Evolutionary conservation across 495 filamentous ascomycete species (phyloP), one percentile per base, ranked within the genome.

Genomic region (Tetracladium setigerum): DNA sequence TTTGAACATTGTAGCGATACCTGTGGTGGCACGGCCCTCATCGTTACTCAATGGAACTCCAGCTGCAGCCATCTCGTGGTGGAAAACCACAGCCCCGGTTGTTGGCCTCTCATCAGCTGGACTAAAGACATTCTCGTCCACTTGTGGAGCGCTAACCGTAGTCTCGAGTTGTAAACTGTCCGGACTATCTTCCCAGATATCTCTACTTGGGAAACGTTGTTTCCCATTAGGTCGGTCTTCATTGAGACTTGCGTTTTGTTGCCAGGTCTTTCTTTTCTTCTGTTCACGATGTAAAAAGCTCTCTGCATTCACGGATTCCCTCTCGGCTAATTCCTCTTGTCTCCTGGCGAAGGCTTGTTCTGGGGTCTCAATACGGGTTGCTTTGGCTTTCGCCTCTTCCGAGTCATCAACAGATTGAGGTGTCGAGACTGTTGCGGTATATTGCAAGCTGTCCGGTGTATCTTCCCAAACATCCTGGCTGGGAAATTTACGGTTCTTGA

Each of bases 391-490:
- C 10, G 68, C 60, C 18, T 76, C 66, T 55, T 86, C 78, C 17
- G 69, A 63, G 46, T 85, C 76, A 30, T 76, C 74, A 0, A 67
- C 58, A 7, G 74, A 54, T 46, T 95, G 83, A 2, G 91, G 89
- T 0, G 84, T 89, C 5, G 86, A 82, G 11, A 99, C 90, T 46
- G 84, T 90, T 15, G 92, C 80, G 27, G 86, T 79, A 47, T 87
- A 81, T 55, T 90, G 82, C 38, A 87, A 70, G 67, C 86, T 91
- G 65, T 83, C 86, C 4, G 92, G 92, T 0, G 89, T 85, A 65
- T 99, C 92, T 62, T 99, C 92, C 92, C 92, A 99, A 32, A 96
- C 78, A 61, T 99, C 92, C 53, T 84, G 80, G 62, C 89, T 95
- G 0, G 92, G 92, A 67, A 98, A 98, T 38, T 84, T 78, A 40